Conservation (phyloP, 1,284 basidiomycete species). For the Papiliotrema terrestris region DNA sequence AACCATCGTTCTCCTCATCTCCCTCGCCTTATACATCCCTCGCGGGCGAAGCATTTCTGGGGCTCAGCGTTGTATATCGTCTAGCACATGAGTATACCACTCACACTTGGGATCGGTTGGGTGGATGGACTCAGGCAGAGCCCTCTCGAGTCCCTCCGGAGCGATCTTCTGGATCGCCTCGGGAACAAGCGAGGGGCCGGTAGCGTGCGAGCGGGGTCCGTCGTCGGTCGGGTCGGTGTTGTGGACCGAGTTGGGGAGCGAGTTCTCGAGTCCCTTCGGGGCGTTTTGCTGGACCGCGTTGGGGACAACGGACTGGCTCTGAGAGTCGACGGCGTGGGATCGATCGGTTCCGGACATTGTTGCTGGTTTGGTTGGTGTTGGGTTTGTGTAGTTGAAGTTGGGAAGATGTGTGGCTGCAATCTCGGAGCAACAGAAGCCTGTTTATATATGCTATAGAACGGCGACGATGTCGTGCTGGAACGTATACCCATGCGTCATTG, state of each 20-base stretch:
- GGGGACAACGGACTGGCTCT: conserved; percentile 22
- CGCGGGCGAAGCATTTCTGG: too few species aligned
- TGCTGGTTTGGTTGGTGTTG: neutral
- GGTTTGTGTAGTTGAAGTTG: neutral
- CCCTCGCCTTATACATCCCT: too few species aligned
- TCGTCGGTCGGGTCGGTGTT: conserved; percentile 20
- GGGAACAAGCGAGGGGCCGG: conserved; percentile 25
- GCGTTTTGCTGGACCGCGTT: conserved; percentile 17
- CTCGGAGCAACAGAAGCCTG: too few species aligned
- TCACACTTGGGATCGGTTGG: conserved; percentile 8
- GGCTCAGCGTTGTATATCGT: neutral
- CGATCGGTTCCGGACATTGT: neutral
- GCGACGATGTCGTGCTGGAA: too few species aligned
- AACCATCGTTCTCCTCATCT: too few species aligned
- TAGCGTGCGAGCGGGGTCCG: conserved; percentile 20
- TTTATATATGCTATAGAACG: too few species aligned
- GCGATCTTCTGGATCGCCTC: conserved; percentile 30
- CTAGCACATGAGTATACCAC: neutral
- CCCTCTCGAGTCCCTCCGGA: conserved; percentile 25
- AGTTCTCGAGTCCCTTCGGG: conserved; percentile 16
- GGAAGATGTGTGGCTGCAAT: too few species aligned
- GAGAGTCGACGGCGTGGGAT: conserved; percentile 22
- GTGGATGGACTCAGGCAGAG: conserved; percentile 27
- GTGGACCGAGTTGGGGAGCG: conserved; percentile 25
- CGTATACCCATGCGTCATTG: too few species aligned